These are phyloP conservation scores for Nakazawaea ishiwadae DNA, from an alignment of 805 yeast genomes.

Conservation along the genomic window DNA sequence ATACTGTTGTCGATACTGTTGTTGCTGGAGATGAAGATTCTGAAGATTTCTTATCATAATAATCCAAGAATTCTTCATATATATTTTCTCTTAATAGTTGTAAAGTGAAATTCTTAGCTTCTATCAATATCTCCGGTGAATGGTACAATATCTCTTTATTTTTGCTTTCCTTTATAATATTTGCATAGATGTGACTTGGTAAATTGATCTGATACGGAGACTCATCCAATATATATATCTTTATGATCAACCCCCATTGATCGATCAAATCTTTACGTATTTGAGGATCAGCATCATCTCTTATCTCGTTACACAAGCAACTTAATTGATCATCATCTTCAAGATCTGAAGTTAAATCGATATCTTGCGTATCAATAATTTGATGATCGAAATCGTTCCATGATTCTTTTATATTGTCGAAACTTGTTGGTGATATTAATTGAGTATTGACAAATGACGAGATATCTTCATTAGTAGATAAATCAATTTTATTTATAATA, in stretches of 20 bases:
- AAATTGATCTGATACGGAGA: conserved; percentile 47
- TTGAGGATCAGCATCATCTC: conserved; percentile 5
- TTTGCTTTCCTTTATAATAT: conserved; percentile 22
- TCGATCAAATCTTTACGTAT: not conserved
- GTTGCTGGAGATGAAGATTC: not conserved
- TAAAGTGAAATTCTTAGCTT: conserved; percentile 26
- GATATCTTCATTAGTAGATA: conserved; percentile 4
- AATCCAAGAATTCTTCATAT: conserved; percentile 22
- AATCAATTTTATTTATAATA: not conserved
- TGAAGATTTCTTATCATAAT: not conserved
- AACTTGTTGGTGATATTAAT: not conserved
- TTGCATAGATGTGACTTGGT: conserved; percentile 32
- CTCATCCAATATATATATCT: conserved; percentile 34
- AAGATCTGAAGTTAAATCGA: not conserved
- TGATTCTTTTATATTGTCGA: not conserved
- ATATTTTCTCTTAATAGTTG: conserved; percentile 28
- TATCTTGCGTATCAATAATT: too few species aligned
- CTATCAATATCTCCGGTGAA: conserved; percentile 25
- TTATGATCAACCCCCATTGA: conserved; percentile 25
- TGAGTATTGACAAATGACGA: conserved; percentile 11
- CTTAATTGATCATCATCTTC: not conserved
- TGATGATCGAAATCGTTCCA: conserved; percentile 9
- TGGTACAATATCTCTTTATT: conserved; percentile 24
- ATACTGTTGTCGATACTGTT: not conserved
- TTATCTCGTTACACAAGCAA: not conserved